These are phyloP conservation scores for Neoboletus subvelutipes DNA, from an alignment of 768 basidiomycete genomes.

Conservation along the genomic window DNA sequence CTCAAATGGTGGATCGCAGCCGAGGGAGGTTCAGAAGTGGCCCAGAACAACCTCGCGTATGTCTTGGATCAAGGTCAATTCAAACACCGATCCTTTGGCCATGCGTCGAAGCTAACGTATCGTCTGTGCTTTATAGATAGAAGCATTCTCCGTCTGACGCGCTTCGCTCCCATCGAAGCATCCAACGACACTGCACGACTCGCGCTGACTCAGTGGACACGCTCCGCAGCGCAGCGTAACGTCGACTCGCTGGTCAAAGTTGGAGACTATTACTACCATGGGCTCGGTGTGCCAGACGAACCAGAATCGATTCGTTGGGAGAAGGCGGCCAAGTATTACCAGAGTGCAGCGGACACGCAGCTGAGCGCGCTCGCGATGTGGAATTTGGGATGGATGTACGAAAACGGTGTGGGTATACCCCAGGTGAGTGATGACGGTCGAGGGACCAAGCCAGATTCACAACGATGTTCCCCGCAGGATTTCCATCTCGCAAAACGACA, in stretches of 20 bases:
- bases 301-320: conserved; percentile 68
- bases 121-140: conserved; percentile 47
- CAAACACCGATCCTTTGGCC: conserved; percentile 29
- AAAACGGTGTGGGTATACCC: conserved; percentile 89
- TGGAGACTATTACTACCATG: conserved; percentile 95
- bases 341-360: conserved; percentile 90
- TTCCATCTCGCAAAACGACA: conserved; percentile 96
- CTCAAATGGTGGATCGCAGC: conserved; percentile 95
- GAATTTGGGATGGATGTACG: conserved; percentile 99
- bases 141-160: conserved; percentile 64
- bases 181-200: conserved; percentile 81
- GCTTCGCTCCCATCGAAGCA: conserved; percentile 66
- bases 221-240: conserved; percentile 91
- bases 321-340: conserved; percentile 92
- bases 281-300: conserved; percentile 74
- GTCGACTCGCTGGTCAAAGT: conserved; percentile 98
- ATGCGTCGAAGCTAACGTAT: conserved; percentile 26
- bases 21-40: conserved; percentile 87
- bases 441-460: background rate
- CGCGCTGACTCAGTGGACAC: conserved; percentile 91
- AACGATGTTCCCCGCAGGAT: conserved; percentile 50
- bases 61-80: conserved; percentile 84
- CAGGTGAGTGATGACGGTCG: conserved; percentile 48
- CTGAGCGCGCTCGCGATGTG: conserved; percentile 94
- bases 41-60: conserved; percentile 94